Percentiles rank a stretch among this genome's conserved stretches.
Conservation (phyloP, 2,329 filamentous ascomycete genomes). For the Bipolaris oryzae region DNA sequence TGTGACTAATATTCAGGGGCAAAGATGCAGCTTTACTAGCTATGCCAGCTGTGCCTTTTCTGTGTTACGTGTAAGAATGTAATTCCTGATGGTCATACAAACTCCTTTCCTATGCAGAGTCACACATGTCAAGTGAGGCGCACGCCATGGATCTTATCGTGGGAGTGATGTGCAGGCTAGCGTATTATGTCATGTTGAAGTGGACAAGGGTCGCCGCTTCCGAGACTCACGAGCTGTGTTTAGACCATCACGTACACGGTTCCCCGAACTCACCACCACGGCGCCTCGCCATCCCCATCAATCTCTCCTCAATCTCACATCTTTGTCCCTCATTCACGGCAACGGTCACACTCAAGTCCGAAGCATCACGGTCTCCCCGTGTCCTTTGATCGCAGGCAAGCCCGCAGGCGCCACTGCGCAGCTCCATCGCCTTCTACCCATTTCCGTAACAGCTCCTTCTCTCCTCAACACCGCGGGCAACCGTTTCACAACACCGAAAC, state of each 20-base stretch:
- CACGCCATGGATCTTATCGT: slow-evolving; percentile 14
- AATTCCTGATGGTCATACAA: neutral
- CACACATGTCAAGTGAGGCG: slow-evolving; percentile 3
- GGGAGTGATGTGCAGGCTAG: slow-evolving; percentile 15
- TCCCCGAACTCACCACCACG: slow-evolving; percentile 35
- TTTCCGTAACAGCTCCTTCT: slow-evolving; percentile 36
- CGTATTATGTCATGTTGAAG: slow-evolving; percentile 26
- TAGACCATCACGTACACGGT: slow-evolving; percentile 33
- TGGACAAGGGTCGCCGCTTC: slow-evolving; percentile 27
- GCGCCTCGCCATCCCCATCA: slow-evolving; percentile 42
- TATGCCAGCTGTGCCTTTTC: neutral
- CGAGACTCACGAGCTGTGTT: slow-evolving; percentile 31
- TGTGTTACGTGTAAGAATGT: neutral
- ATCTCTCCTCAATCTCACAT: slow-evolving; percentile 29
- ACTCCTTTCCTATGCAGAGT: neutral
- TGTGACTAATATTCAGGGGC: neutral
- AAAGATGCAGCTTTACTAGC: neutral
- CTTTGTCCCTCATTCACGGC: slow-evolving; percentile 42
- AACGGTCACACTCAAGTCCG: slow-evolving; percentile 14
- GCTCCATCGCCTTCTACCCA: slow-evolving; percentile 46
- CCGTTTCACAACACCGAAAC: slow-evolving; percentile 18
- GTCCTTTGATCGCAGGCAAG: slow-evolving; percentile 13
- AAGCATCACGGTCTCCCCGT: slow-evolving; percentile 18
- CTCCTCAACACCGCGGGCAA: slow-evolving; percentile 30
- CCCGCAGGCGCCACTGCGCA: slow-evolving; percentile 43